Evolutionary conservation across 495 filamentous ascomycete genomes (phyloP).

Genomic region (Podospora fimiseda): DNA sequence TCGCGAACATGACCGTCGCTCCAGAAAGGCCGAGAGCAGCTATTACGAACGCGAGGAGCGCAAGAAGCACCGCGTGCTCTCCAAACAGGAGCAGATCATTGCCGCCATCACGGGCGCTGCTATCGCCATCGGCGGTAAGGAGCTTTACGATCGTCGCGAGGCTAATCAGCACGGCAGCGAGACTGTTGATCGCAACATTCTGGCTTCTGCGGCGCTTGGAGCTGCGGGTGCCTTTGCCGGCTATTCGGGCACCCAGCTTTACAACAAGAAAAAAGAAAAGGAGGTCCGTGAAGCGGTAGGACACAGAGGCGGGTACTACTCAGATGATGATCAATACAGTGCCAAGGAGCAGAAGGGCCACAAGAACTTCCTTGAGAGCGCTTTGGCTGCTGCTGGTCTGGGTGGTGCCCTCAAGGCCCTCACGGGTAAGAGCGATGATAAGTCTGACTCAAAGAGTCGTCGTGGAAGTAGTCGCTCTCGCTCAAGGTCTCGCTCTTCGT

Average conservation of each 20-base stretch:
- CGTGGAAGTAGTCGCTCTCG: constrained; percentile 46
- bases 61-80: constrained; percentile 42
- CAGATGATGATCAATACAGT: constrained; percentile 50
- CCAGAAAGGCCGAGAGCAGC: constrained; percentile 24
- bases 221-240: constrained; percentile 50
- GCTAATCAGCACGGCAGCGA: constrained; percentile 38
- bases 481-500: constrained; percentile 40
- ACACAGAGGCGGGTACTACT: constrained; percentile 44
- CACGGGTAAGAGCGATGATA: constrained; percentile 43
- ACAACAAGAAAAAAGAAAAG: constrained; percentile 45
- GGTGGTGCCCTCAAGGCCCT: constrained; percentile 54
- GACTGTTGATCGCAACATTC: constrained; percentile 44
- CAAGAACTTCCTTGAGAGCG: constrained; percentile 69
- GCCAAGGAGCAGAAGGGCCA: constrained; percentile 44
- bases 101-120: constrained; percentile 48
- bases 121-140: constrained; percentile 49
- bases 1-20: constrained; percentile 40
- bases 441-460: constrained; percentile 42
- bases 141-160: constrained; percentile 50
- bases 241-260: constrained; percentile 48
- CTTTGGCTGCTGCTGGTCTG: constrained; percentile 60
- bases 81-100: constrained; percentile 54
- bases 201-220: constrained; percentile 47
- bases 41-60: constrained; percentile 43
- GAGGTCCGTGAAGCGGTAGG: constrained; percentile 42